These are phyloP conservation scores for Gracilaria gracilis DNA, from an alignment of 23 red algal genomes.

Conservation along the genomic window DNA sequence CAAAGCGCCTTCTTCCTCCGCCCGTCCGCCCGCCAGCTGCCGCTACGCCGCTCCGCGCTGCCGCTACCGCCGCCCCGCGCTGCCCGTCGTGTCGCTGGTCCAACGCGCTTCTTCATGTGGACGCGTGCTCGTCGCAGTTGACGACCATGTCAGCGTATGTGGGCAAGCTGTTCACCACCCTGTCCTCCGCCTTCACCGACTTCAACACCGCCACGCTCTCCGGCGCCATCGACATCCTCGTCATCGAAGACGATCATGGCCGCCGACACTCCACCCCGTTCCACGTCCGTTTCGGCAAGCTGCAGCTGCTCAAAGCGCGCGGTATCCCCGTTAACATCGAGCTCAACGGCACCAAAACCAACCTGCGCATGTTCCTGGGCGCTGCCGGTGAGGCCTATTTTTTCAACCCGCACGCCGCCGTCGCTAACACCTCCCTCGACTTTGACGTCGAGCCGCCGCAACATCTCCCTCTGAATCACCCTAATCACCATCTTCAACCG, in stretches of 20 bases:
- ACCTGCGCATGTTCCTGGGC: conserved; percentile 83
- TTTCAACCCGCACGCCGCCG: conserved; percentile 59
- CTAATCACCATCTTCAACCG: not conserved
- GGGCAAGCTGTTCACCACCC: conserved; percentile 78
- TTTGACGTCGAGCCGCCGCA: not conserved
- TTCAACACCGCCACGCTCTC: conserved; percentile 98
- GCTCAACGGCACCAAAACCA: conserved; percentile 73
- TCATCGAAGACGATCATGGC: conserved; percentile 86
- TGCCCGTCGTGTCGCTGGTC: not conserved
- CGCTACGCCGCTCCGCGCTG: not conserved
- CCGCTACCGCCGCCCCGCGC: not conserved
- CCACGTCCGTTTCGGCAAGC: conserved; percentile 98
- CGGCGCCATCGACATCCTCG: conserved; percentile 96
- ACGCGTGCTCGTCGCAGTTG: not conserved
- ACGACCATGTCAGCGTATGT: conserved; percentile 91
- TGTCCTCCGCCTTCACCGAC: conserved; percentile 86
- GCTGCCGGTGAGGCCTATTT: conserved; percentile 98
- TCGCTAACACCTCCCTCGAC: conserved; percentile 3
- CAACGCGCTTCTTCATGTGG: not conserved
- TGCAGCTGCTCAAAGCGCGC: conserved; percentile 90
- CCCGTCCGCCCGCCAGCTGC: not conserved
- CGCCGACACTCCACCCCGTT: conserved; percentile 76
- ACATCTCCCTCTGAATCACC: not conserved
- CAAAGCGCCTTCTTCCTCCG: too few species aligned
- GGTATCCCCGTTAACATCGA: conserved; percentile 85